Conservation (phyloP, 2,329 filamentous ascomycete genomes). For the Macrophomina pseudophaseolina region DNA sequence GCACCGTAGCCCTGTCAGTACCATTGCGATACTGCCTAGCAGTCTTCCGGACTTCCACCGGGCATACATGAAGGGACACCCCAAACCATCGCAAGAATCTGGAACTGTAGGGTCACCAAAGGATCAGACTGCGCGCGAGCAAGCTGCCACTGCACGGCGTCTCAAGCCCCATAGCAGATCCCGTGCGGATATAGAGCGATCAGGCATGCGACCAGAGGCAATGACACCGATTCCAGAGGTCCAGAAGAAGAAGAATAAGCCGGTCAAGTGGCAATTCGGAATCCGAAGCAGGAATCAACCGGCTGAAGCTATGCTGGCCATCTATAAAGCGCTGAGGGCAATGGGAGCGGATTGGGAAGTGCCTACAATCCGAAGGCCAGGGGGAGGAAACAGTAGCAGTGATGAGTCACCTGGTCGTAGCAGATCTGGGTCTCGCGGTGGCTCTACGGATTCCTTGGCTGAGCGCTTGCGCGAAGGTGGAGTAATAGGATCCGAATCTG, state of each 20-base stretch:
- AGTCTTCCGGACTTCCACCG: constrained; percentile 90
- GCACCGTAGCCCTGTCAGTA: constrained; percentile 63
- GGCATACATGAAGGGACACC: constrained; percentile 79
- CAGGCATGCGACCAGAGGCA: constrained; percentile 54
- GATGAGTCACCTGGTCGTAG: constrained; percentile 26
- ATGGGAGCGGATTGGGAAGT: constrained; percentile 88
- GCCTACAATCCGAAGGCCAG: constrained; percentile 46
- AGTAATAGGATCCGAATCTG: constrained; percentile 22
- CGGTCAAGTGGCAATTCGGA: constrained; percentile 96
- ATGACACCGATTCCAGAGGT: constrained; percentile 58
- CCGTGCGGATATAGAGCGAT: constrained; percentile 69
- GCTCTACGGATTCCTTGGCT: constrained; percentile 23
- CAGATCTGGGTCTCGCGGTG: constrained; percentile 21
- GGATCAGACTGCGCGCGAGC: constrained; percentile 67
- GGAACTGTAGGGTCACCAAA: constrained; percentile 56
- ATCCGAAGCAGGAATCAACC: constrained; percentile 94
- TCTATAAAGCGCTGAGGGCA: constrained; percentile 88
- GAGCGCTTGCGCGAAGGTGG: constrained; percentile 17
- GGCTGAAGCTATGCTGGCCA: constrained; percentile 90
- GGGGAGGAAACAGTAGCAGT: constrained; percentile 50
- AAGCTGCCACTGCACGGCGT: constrained; percentile 78
- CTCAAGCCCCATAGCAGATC: constrained; percentile 85
- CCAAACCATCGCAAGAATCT: constrained; percentile 40
- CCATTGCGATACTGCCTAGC: constrained; percentile 88
- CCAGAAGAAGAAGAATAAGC: constrained; percentile 69